Evolutionary conservation across 208 protist species (phyloP).

Genomic region (Leishmania guyanensis): DNA sequence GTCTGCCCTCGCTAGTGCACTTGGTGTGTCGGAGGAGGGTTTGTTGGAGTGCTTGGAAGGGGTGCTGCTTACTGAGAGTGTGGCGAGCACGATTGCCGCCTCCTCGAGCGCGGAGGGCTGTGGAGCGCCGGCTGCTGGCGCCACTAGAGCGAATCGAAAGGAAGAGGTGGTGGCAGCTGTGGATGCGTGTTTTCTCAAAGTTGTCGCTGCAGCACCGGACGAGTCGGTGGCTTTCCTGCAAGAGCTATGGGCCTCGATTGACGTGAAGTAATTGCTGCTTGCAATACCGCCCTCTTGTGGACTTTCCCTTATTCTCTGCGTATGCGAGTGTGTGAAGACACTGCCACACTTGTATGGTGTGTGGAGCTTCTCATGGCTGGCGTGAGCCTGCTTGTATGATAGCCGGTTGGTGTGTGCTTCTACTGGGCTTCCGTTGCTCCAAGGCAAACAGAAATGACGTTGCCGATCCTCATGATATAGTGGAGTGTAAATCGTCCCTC

Average conservation of each 20-base stretch:
- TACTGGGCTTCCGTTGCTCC: not conserved
- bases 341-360: not conserved
- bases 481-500: not conserved
- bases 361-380: not conserved
- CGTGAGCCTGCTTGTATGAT: not conserved
- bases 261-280: not conserved
- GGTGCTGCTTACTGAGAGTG: conserved; percentile 18
- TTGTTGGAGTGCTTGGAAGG: conserved; percentile 22
- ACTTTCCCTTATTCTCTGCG: not conserved
- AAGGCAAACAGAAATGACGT: not conserved
- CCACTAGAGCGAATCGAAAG: not conserved
- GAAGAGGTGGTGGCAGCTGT: not conserved
- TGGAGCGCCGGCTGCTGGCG: not conserved
- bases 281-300: not conserved
- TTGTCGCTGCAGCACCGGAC: conserved; percentile 6
- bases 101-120: not conserved
- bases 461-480: not conserved
- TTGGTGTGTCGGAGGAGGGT: conserved; percentile 14
- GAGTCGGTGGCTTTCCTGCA: conserved; percentile 6
- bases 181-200: conserved; percentile 4
- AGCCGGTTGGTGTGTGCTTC: not conserved
- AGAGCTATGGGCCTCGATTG: conserved; percentile 13
- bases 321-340: not conserved
- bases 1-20: conserved; percentile 2
- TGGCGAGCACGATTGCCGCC: not conserved